Evolutionary conservation across 495 filamentous ascomycete genomes (phyloP), one percentile per base, ranked within the genome.

Genomic region (Durotheca rogersii): DNA sequence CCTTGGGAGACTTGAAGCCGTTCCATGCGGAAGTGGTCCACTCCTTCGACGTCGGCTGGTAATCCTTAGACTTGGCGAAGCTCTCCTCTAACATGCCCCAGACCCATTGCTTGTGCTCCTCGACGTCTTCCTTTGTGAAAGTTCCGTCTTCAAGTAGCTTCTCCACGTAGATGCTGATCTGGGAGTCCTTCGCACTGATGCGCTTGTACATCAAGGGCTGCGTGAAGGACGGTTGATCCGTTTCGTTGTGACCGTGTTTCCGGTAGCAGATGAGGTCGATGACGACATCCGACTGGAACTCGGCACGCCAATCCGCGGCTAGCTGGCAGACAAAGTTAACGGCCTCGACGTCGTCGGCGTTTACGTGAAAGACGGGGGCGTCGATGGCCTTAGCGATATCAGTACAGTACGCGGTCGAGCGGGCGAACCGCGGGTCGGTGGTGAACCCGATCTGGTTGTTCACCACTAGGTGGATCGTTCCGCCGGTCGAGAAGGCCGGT

Each of bases 401-500:
- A 12, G 93, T 96, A 74, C 93, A 98, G 79, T 98, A 98, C 45
- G 93, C 88, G 37, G 93, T 98, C 16, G 93, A 98, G 58, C 93
- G 90, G 59, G 93, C 81, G 68, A 92, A 97, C 47, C 93, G 90
- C 57, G 93, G 93, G 68, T 98, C 93, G n/a, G 93, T 98, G 44
- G 93, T 98, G 79, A 98, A 98, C 67, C 93, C 93, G 68, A 98
- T 98, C 77, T 98, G 93, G 80, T 98, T 98, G 83, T 98, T 98
- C 58, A 97, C 90, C 38, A 98, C 83, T 55, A 98, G 76, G 73
- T 98, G 93, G 67, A 98, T 89, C 41, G 93, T 98, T 61, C 93
- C 93, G 61, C 93, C 93, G 41, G 94, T 97, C 16, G 92, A 95
- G 77, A 95, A 98, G 32, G 86, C 87, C 21, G 93, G 93, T 7